Evolutionary conservation across 805 yeast species (phyloP).

Genomic region (Lipomyces orientalis): DNA sequence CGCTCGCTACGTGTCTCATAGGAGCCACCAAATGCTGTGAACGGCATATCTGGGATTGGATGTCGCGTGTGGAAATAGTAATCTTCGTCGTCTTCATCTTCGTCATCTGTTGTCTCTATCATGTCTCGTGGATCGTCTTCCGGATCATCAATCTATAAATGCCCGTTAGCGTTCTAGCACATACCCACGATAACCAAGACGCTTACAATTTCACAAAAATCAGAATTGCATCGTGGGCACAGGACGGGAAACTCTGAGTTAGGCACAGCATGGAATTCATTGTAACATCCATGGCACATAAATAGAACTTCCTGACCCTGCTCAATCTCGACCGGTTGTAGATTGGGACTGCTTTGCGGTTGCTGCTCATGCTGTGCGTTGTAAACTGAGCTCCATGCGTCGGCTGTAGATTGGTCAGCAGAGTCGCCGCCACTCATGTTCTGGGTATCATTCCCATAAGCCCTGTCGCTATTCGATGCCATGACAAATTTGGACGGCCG

Average conservation of each 20-base stretch:
- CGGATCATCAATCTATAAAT: slow-evolving; percentile 6
- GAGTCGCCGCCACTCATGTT: not conserved
- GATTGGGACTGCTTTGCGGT: not conserved
- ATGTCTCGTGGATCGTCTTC: slow-evolving; percentile 12
- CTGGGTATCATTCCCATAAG: not conserved
- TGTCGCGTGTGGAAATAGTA: slow-evolving; percentile 28
- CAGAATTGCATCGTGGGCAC: slow-evolving; percentile 35
- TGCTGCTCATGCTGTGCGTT: not conserved
- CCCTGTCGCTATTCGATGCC: not conserved
- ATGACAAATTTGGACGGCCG: not conserved
- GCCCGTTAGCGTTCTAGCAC: not conserved
- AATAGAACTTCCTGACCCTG: slow-evolving; percentile 3
- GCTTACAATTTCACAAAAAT: slow-evolving; percentile 36
- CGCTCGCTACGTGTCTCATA: slow-evolving; percentile 6
- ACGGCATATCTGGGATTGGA: not conserved
- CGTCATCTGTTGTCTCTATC: slow-evolving; percentile 40
- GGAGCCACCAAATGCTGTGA: not conserved
- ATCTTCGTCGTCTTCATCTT: slow-evolving; percentile 53
- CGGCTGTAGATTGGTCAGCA: slow-evolving; percentile 1
- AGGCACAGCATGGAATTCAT: slow-evolving; percentile 18
- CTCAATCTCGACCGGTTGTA: not conserved
- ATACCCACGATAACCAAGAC: not conserved
- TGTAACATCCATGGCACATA: slow-evolving; percentile 34
- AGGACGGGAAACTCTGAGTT: slow-evolving; percentile 27
- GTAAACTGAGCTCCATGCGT: not conserved